Conservation (phyloP, 306 rosid species). For the Castanea sativa region DNA sequence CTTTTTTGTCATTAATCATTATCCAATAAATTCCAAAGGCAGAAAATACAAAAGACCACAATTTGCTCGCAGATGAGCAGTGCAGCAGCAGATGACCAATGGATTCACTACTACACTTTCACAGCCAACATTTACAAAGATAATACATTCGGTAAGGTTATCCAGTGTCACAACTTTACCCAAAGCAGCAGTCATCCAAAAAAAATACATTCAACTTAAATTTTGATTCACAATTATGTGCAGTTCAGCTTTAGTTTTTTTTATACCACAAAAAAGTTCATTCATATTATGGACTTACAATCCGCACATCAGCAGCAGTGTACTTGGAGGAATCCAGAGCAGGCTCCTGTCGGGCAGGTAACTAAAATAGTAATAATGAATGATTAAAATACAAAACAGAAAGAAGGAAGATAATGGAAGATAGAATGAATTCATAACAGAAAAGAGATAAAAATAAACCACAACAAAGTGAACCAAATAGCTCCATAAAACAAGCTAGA, state of each 20-base stretch:
- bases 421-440: background rate
- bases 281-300: slow-evolving; percentile 59
- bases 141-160: no score
- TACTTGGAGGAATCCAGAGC: slow-evolving; percentile 81
- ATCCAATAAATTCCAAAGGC: no score
- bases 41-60: no score
- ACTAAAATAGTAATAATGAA: slow-evolving; percentile 44
- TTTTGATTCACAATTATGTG: background rate
- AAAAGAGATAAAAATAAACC: background rate
- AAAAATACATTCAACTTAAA: background rate
- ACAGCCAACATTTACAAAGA: no score
- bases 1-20: no score
- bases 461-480: background rate
- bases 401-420: background rate
- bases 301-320: slow-evolving; percentile 95
- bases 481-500: slow-evolving; percentile 12
- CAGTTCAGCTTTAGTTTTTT: background rate
- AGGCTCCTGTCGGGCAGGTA: slow-evolving; percentile 91
- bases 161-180: no score
- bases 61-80: no score
- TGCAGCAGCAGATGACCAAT: no score
- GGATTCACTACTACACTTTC: no score
- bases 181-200: no score
- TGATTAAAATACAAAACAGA: background rate
- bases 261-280: background rate